Percentiles rank a stretch among this genome's conserved stretches.
These are phyloP conservation scores for Chaetoceros tenuissimus DNA, from an alignment of 108 stramenopile species.

Conservation along the genomic window DNA sequence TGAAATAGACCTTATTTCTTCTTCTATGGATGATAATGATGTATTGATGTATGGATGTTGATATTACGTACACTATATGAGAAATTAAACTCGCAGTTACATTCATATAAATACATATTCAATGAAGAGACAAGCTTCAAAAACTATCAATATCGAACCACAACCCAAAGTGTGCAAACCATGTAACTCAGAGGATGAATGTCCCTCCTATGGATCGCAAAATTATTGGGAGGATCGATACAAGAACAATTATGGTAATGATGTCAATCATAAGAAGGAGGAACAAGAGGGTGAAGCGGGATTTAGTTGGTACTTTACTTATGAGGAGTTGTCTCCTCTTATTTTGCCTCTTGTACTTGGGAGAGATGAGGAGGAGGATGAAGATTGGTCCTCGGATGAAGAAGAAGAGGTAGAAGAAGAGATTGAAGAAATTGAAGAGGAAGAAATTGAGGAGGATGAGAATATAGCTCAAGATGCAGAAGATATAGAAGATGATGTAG, in stretches of 20 bases:
- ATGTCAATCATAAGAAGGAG: constrained; percentile 5
- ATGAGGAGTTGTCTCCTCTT: constrained; percentile 62
- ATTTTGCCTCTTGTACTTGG: constrained; percentile 64
- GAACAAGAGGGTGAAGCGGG: constrained; percentile 39
- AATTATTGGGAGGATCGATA: constrained; percentile 76
- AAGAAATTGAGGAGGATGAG: constrained; percentile 3
- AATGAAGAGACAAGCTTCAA: no score
- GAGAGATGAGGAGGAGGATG: constrained; percentile 22
- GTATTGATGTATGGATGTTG: no score
- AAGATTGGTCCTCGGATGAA: constrained; percentile 12
- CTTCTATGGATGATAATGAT: no score
- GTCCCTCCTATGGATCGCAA: constrained; percentile 53
- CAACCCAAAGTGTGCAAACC: no score
- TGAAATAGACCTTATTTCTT: no score
- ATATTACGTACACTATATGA: no score
- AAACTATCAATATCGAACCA: no score
- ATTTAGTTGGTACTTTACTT: constrained; percentile 80
- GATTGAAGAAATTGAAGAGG: constrained; percentile 7
- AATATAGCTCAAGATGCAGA: constrained; percentile 15
- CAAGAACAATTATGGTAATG: constrained; percentile 9
- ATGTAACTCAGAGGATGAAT: no score
- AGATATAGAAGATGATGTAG: constrained; percentile 16
- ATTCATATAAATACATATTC: no score
- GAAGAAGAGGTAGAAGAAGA: constrained; percentile 11
- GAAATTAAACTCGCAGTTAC: no score